Evolutionary conservation across 192 early-diverging fungal genomes (phyloP), one percentile per base, ranked within the genome.

Genomic region (Geosiphon pyriformis): DNA sequence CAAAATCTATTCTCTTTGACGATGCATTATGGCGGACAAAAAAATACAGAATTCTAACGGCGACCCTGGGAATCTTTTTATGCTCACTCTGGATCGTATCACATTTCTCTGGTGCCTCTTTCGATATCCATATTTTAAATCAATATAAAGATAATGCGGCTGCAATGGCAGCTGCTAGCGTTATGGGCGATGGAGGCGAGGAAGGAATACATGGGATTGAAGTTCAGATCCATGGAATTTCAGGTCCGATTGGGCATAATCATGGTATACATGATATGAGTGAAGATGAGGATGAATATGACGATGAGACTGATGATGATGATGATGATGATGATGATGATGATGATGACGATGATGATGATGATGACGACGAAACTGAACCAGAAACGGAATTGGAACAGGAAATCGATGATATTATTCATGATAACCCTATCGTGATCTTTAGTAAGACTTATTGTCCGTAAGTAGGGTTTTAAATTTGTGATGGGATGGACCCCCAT

Each of bases 201-300:
- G 64, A 66, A 46, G 64, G 64, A 29, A 56, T 66, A 27, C 64
- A 66, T 37, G 53, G 52, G 29, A 46, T 66, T 3, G 64, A 66
- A 30, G 34, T 66, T 3, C 25, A 55, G 32, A 55, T 18, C 30
- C 64, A 66, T 35, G 50, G 33, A 25, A 4, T 20, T 22, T 27
- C 34, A 18, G 15, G 37, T 55, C 20, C 20, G 20, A 12, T 23
- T 7, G 51, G 20, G n/a, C 22, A n/a, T 55, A n/a, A 25, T 51
- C 48, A 50, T 17, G 64, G 53, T 22, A 30, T 58, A 52, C 37
- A 66, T 46, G 27, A 6, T 30, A 18, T 31, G 7, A 11, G 27
- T 47, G 23, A 35, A n/a, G 26, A 66, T 47, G 64, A 66, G n/a
- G 48, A 55, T 42, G 12, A n/a, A 46, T 3, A 56, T 35, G 3